Evolutionary conservation across 495 filamentous ascomycete genomes (phyloP), one percentile per base, ranked within the genome.

Genomic region (Talaromyces nanjingensis): DNA sequence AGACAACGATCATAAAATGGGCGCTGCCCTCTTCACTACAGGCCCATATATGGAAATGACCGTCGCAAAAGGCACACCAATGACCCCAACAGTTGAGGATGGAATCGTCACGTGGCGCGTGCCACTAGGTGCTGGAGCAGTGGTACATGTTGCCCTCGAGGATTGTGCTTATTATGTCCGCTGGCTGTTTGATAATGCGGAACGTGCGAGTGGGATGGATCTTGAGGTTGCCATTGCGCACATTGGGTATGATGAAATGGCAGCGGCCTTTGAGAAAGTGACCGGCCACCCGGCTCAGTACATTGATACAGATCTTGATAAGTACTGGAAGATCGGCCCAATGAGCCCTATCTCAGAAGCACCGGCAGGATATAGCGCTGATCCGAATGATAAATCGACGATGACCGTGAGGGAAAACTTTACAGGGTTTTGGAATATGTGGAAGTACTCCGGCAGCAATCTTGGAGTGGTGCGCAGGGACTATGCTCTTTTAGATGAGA

Each of bases 121-220:
- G 0, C 82, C 82, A 0, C 67, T 84, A 3, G 65, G 67, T 18
- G 62, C 77, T 34, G 80, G 82, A 4, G 75, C 75, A 0, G 69
- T 85, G 0, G 67, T 76, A 33, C 77, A 78, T 62, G 74, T 83
- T 0, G 63, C 76, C 4, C 78, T 86, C 1, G 79, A 83, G 27
- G 84, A 87, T 67, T 79, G 76, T 68, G 83, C 73, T 0, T 49
- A 72, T 52, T 87, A 85, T 69, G 79, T 81, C 2, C 74, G 76
- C 25, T 87, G 83, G 83, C 72, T 85, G 4, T 84, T 86, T 62
- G 83, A 86, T 65, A 67, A 85, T 70, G 73, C 73, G 0, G 71
- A 78, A 12, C 66, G 70, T 12, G 76, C 81, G 4, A 76, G 76
- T 59, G 84, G 84, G 0, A 65, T 86, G 67, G 72, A 86, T 53